Evolutionary conservation across 441 rosid genomes (phyloP), one percentile per base, ranked within the genome.

Genomic region (Populus trichocarpa): DNA sequence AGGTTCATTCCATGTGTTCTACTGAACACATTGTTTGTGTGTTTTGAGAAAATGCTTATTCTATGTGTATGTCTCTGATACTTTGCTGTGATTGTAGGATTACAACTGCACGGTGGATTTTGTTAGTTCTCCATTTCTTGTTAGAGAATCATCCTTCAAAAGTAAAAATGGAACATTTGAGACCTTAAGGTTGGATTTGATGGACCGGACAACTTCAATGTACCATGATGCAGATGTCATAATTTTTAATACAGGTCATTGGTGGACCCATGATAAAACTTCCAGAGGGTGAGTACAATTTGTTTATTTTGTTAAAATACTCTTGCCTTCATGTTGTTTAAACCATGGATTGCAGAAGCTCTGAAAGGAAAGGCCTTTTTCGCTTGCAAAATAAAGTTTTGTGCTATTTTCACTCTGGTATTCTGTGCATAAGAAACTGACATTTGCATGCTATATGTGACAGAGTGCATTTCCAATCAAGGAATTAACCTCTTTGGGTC

Each of bases 241-340:
- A 32, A 80, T 92, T 69, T 93, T 88, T 78, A 93, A 93, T 79
- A 90, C 98, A 0, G 97, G 98, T 69, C 98, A 93, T 78, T 90
- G 98, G 96, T 92, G 95, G 96, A 93, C 96, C 73, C 98, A 93
- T 36, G 96, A 90, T 83, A 93, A 93, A 87, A 91, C 96, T 80
- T 85, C 93, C 11, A 85, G 83, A 82, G 96, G 96, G 96, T 93
- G 25, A 77, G 72, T 74, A 22, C 75, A 46, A 23, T 14, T 69
- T 63, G 32, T 30, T 50, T 38, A 50, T n/a, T 73, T 65, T 69
- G 33, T 26, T 67, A 64, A 25, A 53, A 28, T 33, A 18, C 33
- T 66, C 4, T 25, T 65, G 40, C 11, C 40, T 67, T 74, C 46
- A 53, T 53, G 74, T 50, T 64, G 63, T 23, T 67, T 16, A 14